Evolutionary conservation across 2,329 filamentous ascomycete genomes (phyloP), one percentile per base, ranked within the genome.

Genomic region (Colletotrichum sp.): DNA sequence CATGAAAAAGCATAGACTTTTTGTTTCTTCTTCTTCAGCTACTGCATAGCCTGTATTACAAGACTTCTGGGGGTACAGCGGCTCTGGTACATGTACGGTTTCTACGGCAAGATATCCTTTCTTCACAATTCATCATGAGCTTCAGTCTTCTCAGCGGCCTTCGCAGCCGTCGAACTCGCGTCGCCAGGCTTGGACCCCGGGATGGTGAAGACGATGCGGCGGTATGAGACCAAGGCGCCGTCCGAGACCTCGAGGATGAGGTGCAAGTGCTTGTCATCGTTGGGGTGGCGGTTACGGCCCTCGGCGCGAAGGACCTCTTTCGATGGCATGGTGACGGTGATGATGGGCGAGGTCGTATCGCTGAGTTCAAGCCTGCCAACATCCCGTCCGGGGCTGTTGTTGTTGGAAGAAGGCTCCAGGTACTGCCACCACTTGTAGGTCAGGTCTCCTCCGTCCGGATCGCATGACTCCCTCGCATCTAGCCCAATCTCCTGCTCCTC

Each of bases 361-460:
- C 65, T 59, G 4, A 73, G 34, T 8, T 68, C 64, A 12, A 69
- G 57, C 16, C 21, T 68, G 7, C 55, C 39, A 2, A 73, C 70
- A 18, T 72, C 68, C 26, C 63, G 32, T 6, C 64, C 39, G 8
- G 70, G 64, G 34, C 34, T 73, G 49, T 76, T 74, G 34, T 66
- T 69, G 30, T 64, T 75, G 26, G 72, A 78, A 3, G 76, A 34
- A 16, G 75, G 74, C 34, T 79, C 75, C 12, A 71, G 32, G 52
- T 77, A 78, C 16, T 78, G 76, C 65, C 71, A 80, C 76, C 77
- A 80, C 24, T 72, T 77, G 32, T 76, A 79, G 3, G 74, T 71
- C 30, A 78, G 55, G 16, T 77, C 68, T 15, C 70, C 77, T n/a
- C 73, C 73, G 36, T 79, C 77, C 4, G 77, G 77, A 21, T 79